Base-by-base conservation (phyloP, 208 protist species). In the Herpetomonas samuelpessoai region DNA sequence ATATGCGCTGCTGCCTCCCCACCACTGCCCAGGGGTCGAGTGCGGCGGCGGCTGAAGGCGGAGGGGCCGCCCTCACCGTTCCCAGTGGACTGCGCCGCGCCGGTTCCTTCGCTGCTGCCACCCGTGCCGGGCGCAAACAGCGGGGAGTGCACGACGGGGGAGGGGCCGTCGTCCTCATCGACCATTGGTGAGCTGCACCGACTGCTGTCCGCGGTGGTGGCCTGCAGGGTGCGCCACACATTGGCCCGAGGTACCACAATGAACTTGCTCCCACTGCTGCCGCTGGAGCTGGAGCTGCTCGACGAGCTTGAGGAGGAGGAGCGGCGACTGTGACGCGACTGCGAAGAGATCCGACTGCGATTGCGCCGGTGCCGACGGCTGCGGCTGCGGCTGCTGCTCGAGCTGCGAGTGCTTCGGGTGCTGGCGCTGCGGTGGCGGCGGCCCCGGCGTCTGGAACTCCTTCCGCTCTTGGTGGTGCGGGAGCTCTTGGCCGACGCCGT, bases 191-290 rank as follows among this genome's bases (percentile, higher is more conserved):
- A 18, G 35, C 35, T 18, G 9, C 14, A 14, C 9, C 35, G 6
- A 14, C 56, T n/a, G 4, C 56, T 41, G 38, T 51, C 54, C 48
- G 51, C 25, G 28, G 38, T 68, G 52, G 9, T 79, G 49, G 27
- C 46, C 39, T 78, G 44, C 24, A 93, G 76, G 22, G 62, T 65
- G 31, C 74, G 73, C 86, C 86, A 93, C n/a, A 93, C 74, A 12
- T 79, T 78, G 2, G 86, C 71, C 19, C 82, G 79, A 2, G 77
- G 82, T 14, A 88, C 71, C 31, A 88, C 72, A 35, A 93, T 88
- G 53, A 87, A 88, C 26, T 22, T 39, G 16, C 44, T 74, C 35
- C 65, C 77, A 24, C 58, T 68, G 30, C 64, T 77, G 16, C 57
- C 69, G 38, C 62, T 74, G n/a, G 49, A 64, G 26, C 59, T 79